Evolutionary conservation across 495 filamentous ascomycete species (phyloP), one percentile per base, ranked within the genome.

Genomic region (Choiromyces venosus): DNA sequence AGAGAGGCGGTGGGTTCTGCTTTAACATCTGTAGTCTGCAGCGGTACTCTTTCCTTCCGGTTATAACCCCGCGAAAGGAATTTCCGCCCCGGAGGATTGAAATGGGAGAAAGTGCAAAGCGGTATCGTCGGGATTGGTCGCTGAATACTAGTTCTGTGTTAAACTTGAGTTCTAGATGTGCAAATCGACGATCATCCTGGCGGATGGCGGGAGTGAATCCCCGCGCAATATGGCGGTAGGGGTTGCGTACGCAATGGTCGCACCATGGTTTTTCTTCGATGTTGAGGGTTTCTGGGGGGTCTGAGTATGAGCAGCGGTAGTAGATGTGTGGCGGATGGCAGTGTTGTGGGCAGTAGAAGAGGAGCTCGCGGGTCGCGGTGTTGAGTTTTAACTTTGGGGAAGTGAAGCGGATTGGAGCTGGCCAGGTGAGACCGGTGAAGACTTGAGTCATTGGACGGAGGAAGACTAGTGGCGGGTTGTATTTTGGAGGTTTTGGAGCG

Each of bases 21-120:
- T 12, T 61, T 61, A 61, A 25, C 52, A 61, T 61, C 6, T 61
- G 52, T 16, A 61, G 25, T 29, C 52, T 61, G 9, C 52, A 61
- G 52, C 52, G 52, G 52, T 61, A 25, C n/a, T 61, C 52, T 61
- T 61, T 61, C 52, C 52, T 29, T 61, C 52, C 52, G n/a, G 52
- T 61, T 61, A 61, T 5, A 61, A 25, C 52, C 25, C 52, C 52
- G n/a, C 9, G 10, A 29, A 61, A 25, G 29, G 52, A 61, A 29
- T 61, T 61, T 61, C 52, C 52, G 25, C 52, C 52, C 9, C 52
- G 52, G 25, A 61, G 52, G 25, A 61, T 2, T 9, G 52, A 61
- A 29, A 61, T 61, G n/a, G 52, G 52, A 61, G 52, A 61, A 12
- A 61, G 52, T n/a, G 52, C 52, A 25, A 61, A 29, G 52, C 52